Conservation (phyloP, 139 green algal genomes). For the Tetraselmis chui region DNA sequence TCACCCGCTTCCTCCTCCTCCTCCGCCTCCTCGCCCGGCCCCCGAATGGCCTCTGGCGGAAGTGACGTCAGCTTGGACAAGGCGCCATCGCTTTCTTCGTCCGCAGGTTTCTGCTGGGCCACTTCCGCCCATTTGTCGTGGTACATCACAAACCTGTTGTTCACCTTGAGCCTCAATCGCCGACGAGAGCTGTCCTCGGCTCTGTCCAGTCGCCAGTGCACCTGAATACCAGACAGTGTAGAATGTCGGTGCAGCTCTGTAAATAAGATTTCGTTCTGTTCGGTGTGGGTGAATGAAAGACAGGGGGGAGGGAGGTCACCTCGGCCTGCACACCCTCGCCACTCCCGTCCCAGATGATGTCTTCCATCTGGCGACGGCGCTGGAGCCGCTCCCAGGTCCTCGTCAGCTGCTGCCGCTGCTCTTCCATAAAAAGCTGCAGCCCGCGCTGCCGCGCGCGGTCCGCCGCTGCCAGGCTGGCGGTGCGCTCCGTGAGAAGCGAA, state of each 20-base stretch:
- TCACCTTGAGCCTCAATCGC: constrained; percentile 34
- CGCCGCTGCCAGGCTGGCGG: neutral
- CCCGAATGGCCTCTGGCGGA: neutral
- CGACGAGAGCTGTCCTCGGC: constrained; percentile 29
- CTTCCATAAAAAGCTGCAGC: constrained; percentile 9
- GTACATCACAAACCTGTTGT: constrained; percentile 34
- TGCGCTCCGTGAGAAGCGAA: neutral
- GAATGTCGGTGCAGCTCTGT: too few species aligned
- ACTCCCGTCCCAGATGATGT: neutral
- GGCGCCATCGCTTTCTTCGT: neutral
- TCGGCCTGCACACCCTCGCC: neutral
- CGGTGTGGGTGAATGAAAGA: too few species aligned
- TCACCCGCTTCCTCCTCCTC: neutral
- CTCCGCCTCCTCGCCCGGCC: neutral
- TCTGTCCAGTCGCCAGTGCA: constrained; percentile 40
- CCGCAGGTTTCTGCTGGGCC: neutral
- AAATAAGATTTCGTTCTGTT: too few species aligned
- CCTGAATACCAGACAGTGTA: neutral
- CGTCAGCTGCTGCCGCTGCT: constrained; percentile 13
- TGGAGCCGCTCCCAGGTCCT: constrained; percentile 26
- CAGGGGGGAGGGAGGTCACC: neutral
- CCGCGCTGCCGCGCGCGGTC: neutral
- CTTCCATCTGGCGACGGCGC: constrained; percentile 2
- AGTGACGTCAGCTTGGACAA: neutral
- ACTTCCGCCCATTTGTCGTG: neutral